phyloP scores from a whole-genome alignment of 768 basidiomycete species.

The Neoboletus brunneissimus region DNA sequence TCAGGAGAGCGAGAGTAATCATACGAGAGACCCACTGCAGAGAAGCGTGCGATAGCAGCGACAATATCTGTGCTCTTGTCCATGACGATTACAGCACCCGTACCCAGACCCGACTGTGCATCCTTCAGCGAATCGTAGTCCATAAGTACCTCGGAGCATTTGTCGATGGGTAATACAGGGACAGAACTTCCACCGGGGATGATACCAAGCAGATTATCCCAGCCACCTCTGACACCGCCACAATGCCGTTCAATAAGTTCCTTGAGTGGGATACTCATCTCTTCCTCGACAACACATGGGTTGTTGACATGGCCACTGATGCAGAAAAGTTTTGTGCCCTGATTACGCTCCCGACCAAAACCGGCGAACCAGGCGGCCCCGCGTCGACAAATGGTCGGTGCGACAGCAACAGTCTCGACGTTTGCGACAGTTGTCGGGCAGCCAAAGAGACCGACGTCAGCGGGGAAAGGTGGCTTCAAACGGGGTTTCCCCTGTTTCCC shows the following conservation, averaged over 20 bases:
- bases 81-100: constrained; percentile 99
- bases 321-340: constrained; percentile 96
- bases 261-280: constrained; percentile 96
- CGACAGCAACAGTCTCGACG: constrained; percentile 97
- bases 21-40: constrained; percentile 47
- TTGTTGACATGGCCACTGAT: constrained; percentile 98
- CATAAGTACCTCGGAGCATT: constrained; percentile 91
- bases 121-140: constrained; percentile 98
- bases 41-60: constrained; percentile 90
- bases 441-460: constrained; percentile 96
- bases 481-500: constrained; percentile 98
- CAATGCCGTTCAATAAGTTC: constrained; percentile 97
- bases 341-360: constrained; percentile 89
- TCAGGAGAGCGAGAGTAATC: not conserved
- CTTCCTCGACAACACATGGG: constrained; percentile 96
- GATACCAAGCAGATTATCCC: constrained; percentile 97
- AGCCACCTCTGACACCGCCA: constrained; percentile 90
- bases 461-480: constrained; percentile 97
- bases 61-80: constrained; percentile 96
- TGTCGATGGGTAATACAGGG: constrained; percentile 81
- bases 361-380: constrained; percentile 88
- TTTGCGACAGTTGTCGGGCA: constrained; percentile 98
- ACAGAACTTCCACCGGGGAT: constrained; percentile 95
- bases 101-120: constrained; percentile 93
- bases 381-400: constrained; percentile 92